Evolutionary conservation across 345 rosid species (phyloP), one percentile per base, ranked within the genome.

Genomic region (Hibiscus trionum): DNA sequence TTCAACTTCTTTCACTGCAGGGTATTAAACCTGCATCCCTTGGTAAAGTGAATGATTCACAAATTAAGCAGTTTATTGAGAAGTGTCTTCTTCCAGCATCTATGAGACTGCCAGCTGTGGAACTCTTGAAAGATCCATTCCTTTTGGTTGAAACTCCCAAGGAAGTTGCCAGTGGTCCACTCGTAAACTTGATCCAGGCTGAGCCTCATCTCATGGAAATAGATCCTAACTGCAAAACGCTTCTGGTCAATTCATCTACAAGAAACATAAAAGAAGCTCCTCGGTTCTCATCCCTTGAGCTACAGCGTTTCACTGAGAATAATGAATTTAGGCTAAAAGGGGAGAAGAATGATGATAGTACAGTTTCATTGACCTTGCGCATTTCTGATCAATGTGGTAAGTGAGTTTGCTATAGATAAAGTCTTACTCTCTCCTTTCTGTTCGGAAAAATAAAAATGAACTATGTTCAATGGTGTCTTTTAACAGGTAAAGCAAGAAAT

Each of bases 21-120:
- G 89, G 93, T 26, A 67, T 86, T 61, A 94, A 88, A 75, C 97
- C 98, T 21, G 85, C 85, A 26, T 88, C 97, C 61, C 93, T 89
- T 37, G 49, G 78, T 72, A 90, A 82, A 79, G 95, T 94, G 75
- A 84, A 78, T 72, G 90, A 90, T 71, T 88, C 88, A 26, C 83
- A 82, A 75, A 83, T 86, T 53, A 90, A 75, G 89, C 79, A 82
- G 64, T 88, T 94, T 72, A 94, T 94, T 46, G 97, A 94, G 84
- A 91, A 88, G 79, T 94, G 99, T 78, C 86, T 94, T 50, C 86
- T 85, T 82, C 90, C 95, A 53, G 96, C 91, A 39, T 52, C 86
- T 4, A 60, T 75, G 24, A 84, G 97, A 77, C 80, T 88, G 73
- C 78, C 91, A 75, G 97, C 99, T 5, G 31, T 69, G 3, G 93